Conservation (phyloP, 2,329 filamentous ascomycete species). For the Volutella citrinella region DNA sequence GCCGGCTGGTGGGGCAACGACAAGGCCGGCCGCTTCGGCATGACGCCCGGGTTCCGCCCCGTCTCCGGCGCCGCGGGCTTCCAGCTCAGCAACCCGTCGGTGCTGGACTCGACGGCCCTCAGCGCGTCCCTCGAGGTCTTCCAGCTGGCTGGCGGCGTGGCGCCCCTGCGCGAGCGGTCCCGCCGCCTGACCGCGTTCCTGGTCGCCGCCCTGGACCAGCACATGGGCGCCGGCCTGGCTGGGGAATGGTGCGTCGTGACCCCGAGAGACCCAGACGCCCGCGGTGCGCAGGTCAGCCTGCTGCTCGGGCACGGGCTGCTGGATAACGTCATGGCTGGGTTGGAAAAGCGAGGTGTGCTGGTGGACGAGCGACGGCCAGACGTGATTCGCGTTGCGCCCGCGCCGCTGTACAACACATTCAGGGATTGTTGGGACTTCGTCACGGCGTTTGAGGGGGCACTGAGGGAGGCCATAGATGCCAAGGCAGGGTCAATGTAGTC, state of each 20-base stretch:
- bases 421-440: slow-evolving; percentile 48
- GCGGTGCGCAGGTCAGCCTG: slow-evolving; percentile 77
- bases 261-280: slow-evolving; percentile 56
- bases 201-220: slow-evolving; percentile 58
- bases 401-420: slow-evolving; percentile 77
- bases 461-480: slow-evolving; percentile 20
- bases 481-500: too few relatives aligned
- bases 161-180: slow-evolving; percentile 57
- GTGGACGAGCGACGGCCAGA: slow-evolving; percentile 80
- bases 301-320: slow-evolving; percentile 62
- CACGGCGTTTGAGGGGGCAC: slow-evolving; percentile 22
- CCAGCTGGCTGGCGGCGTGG: slow-evolving; percentile 51
- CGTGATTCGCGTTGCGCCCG: slow-evolving; percentile 75
- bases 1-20: slow-evolving; percentile 82
- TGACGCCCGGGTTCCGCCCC: slow-evolving; percentile 73
- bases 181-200: slow-evolving; percentile 65
- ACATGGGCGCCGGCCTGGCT: too few relatives aligned
- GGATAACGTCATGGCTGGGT: slow-evolving; percentile 57
- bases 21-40: slow-evolving; percentile 67
- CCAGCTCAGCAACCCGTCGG: slow-evolving; percentile 72
- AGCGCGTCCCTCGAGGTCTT: slow-evolving; percentile 65
- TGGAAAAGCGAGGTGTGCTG: slow-evolving; percentile 66
- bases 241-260: slow-evolving; percentile 59
- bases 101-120: slow-evolving; percentile 69
- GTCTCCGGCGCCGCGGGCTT: slow-evolving; percentile 73